Conservation (phyloP, 345 rosid genomes). For the Carallia pectinifolia region DNA sequence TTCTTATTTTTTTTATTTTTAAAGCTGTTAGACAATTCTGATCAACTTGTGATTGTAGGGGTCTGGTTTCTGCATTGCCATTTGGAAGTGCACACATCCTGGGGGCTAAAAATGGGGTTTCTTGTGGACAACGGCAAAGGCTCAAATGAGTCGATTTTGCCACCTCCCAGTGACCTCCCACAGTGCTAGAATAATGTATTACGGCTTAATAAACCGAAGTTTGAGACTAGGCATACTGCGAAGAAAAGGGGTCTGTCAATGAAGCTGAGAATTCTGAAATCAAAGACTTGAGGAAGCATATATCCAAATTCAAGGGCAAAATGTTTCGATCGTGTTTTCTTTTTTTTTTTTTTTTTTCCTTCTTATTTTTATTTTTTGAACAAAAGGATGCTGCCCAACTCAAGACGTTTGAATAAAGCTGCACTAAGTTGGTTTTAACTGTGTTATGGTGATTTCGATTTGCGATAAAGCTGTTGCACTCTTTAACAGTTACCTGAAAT, state of each 20-base stretch:
- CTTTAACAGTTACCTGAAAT: too few species aligned
- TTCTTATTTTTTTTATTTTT: too few species aligned
- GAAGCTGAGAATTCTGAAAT: background rate
- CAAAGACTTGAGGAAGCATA: background rate
- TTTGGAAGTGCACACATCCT: constrained; percentile 42
- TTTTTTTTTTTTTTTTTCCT: background rate
- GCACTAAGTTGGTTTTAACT: background rate
- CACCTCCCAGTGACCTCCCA: constrained; percentile 42
- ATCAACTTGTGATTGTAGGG: constrained; percentile 13
- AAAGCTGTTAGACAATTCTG: background rate
- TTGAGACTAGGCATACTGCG: background rate
- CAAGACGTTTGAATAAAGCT: constrained; percentile 5
- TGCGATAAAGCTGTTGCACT: too few species aligned
- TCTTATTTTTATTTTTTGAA: too few species aligned
- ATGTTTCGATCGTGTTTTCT: background rate
- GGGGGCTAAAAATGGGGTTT: constrained; percentile 49
- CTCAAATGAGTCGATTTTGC: constrained; percentile 32
- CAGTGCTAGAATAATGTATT: constrained; percentile 14
- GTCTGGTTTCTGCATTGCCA: constrained; percentile 47
- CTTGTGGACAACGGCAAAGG: constrained; percentile 41
- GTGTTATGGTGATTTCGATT: too few species aligned
- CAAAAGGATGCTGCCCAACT: background rate
- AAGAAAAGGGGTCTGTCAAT: background rate
- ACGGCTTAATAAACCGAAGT: background rate
- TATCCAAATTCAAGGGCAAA: background rate